Base-by-base conservation (phyloP, 2,329 filamentous ascomycete species). In the Ceratocystis colombiana region DNA sequence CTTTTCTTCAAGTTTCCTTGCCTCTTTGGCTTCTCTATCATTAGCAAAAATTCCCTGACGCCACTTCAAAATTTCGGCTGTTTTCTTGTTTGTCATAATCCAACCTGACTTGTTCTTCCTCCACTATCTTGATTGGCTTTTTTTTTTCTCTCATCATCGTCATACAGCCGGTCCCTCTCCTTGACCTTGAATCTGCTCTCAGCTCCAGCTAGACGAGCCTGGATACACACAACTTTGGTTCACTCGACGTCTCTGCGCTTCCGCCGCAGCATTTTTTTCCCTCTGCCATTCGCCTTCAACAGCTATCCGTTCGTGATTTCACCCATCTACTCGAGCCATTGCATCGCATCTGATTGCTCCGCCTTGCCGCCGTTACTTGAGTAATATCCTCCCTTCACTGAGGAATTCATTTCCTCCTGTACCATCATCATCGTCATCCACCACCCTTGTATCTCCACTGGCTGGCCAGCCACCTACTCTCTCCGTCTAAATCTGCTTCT, bases 391-490 rank as follows among this genome's bases (percentile, higher is more conserved):
- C 28, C 50, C 5, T 28, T 30, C 10, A 5, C 5, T 6, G 50
- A 15, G 50, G 50, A 55, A 22, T 55, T 28, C 50, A 41, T 55
- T 55, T 55, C 50, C 50, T 55, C 50, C 22, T 55, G 50, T 55
- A 55, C 50, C 50, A 55, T 55, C 50, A 55, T 55, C 28, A 25
- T 55, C 25, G 28, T 15, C 22, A 55, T 20, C 50, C 50, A 22
- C 7, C 50, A 30, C 20, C 50, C 50, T 55, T 15, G 50, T 55
- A 25, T 55, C 46, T n/a, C 20, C n/a, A 48, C n/a, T 55, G 37
- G 37, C 37, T 55, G 22, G 50, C 50, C 25, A 30, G 12, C 50
- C 50, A 6, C 28, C 22, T 30, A 25, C 46, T 55, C 28, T 55
- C 28, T 15, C 25, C 22, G 50, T 20, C 5, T 30, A 25, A 55